Conservation (phyloP, 1,284 basidiomycete genomes). For the Microbotryum intermedium region DNA sequence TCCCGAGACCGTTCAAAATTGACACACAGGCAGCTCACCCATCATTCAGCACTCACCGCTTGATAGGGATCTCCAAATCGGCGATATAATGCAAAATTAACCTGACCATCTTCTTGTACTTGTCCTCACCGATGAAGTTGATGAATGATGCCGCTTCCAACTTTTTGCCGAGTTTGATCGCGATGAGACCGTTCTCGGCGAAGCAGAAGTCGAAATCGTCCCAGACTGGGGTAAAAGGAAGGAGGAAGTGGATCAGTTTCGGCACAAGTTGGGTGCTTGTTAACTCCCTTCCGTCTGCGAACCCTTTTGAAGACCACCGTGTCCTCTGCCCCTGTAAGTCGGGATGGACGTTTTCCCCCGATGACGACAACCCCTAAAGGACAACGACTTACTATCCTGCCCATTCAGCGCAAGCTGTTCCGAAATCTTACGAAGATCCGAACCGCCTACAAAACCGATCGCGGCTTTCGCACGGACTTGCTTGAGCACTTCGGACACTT, state of each 20-base stretch:
- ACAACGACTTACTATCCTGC: constrained; percentile 28
- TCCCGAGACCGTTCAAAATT: neutral
- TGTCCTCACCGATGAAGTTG: constrained; percentile 80
- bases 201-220: constrained; percentile 86
- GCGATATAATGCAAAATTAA: constrained; percentile 88
- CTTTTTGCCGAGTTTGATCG: constrained; percentile 69
- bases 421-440: constrained; percentile 73
- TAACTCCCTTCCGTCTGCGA: too few relatives aligned
- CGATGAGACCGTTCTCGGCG: constrained; percentile 88
- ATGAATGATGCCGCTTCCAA: constrained; percentile 82
- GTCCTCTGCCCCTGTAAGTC: too few relatives aligned
- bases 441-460: constrained; percentile 84
- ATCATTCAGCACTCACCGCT: constrained; percentile 55
- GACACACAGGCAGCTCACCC: constrained; percentile 31
- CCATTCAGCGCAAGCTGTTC: constrained; percentile 62
- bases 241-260: neutral
- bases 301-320: too few relatives aligned
- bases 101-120: constrained; percentile 85
- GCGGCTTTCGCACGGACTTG: constrained; percentile 61
- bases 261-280: too few relatives aligned
- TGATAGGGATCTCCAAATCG: constrained; percentile 57
- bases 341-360: too few relatives aligned
- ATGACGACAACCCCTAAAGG: neutral
- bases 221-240: constrained; percentile 47
- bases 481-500: constrained; percentile 60